Percentiles rank a stretch among this genome's conserved stretches.
Evolutionary conservation across 208 protist genomes (phyloP).

Genomic region (Acanthamoeba royreba): DNA sequence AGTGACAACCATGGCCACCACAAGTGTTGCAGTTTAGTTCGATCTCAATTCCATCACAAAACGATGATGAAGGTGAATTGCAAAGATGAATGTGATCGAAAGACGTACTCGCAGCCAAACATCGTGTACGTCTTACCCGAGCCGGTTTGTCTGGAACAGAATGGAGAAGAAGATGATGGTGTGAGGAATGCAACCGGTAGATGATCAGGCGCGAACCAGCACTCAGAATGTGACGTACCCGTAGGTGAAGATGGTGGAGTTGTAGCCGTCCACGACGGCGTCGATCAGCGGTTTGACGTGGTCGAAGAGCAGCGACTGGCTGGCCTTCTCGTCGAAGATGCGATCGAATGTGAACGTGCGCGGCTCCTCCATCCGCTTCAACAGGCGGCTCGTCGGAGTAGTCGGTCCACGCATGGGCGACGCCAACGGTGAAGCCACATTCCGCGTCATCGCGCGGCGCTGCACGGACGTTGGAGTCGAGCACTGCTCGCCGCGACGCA

Average conservation of each 20-base stretch:
- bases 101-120: not conserved
- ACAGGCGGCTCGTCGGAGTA: not conserved
- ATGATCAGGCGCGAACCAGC: not conserved
- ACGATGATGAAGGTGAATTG: not conserved
- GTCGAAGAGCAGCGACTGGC: not conserved
- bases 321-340: not conserved
- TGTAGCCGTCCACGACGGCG: constrained; percentile 14
- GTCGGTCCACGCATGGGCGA: not conserved
- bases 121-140: constrained; percentile 44
- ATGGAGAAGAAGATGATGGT: not conserved
- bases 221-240: not conserved
- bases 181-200: not conserved
- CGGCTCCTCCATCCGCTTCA: not conserved
- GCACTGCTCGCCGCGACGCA: no score
- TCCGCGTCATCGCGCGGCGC: not conserved
- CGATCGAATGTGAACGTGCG: constrained; percentile 34
- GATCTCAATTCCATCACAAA: not conserved
- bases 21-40: not conserved
- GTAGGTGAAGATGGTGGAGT: constrained; percentile 43
- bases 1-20: not conserved
- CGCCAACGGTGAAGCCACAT: not conserved
- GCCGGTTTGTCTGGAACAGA: constrained; percentile 1
- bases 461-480: no score
- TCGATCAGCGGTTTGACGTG: not conserved
- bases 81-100: no score